These are phyloP conservation scores for Leptosphaerulina australis DNA, from an alignment of 2,329 filamentous ascomycete species.

Conservation along the genomic window DNA sequence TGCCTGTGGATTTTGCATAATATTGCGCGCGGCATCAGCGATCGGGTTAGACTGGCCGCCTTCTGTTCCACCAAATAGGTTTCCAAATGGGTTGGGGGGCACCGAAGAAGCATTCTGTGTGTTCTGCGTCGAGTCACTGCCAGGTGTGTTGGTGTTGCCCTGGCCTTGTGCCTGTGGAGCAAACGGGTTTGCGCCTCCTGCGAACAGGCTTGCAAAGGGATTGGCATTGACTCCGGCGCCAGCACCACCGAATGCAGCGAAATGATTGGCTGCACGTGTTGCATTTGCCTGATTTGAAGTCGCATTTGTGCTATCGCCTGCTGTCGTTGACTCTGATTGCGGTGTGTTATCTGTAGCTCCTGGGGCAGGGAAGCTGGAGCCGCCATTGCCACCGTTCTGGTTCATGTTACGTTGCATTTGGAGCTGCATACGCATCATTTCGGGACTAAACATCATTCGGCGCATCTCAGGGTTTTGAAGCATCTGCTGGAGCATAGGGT, in stretches of 20 bases:
- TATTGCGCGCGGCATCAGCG: slow-evolving; percentile 51
- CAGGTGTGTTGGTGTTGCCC: slow-evolving; percentile 29
- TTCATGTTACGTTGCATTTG: slow-evolving; percentile 75
- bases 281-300: slow-evolving; percentile 41
- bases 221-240: slow-evolving; percentile 52
- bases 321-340: slow-evolving; percentile 45
- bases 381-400: slow-evolving; percentile 54
- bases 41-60: slow-evolving; percentile 57
- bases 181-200: slow-evolving; percentile 45
- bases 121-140: slow-evolving; percentile 28
- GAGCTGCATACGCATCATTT: slow-evolving; percentile 79
- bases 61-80: slow-evolving; percentile 60
- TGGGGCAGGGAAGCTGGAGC: slow-evolving; percentile 78
- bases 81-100: slow-evolving; percentile 41
- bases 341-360: slow-evolving; percentile 88
- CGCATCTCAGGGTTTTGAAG: slow-evolving; percentile 88
- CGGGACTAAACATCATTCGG: slow-evolving; percentile 90
- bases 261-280: slow-evolving; percentile 52
- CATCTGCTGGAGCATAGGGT: slow-evolving; percentile 86
- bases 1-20: slow-evolving; percentile 64
- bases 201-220: slow-evolving; percentile 67
- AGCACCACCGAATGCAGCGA: slow-evolving; percentile 51
- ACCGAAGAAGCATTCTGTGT: slow-evolving; percentile 33
- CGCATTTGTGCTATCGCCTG: slow-evolving; percentile 23
- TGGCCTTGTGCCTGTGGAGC: slow-evolving; percentile 37